phyloP scores from a whole-genome alignment of 2,329 filamentous ascomycete species.

The Penicillium polonicum region DNA sequence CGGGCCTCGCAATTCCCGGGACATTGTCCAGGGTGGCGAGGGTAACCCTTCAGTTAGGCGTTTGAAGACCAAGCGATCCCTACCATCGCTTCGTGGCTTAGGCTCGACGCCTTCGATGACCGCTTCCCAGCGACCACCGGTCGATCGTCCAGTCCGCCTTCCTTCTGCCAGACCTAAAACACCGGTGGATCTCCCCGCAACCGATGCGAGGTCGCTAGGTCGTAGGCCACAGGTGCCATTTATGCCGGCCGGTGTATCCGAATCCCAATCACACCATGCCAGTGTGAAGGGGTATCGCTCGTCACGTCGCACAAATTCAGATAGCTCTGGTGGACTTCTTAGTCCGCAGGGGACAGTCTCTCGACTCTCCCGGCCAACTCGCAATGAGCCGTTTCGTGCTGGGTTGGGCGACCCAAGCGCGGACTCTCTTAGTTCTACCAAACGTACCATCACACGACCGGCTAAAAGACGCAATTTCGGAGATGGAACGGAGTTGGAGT shows the following conservation, averaged over 20 bases:
- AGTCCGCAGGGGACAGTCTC: constrained; percentile 42
- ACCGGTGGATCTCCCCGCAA: constrained; percentile 60
- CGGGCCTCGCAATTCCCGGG: constrained; percentile 42
- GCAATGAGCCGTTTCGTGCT: constrained; percentile 51
- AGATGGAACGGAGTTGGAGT: constrained; percentile 87
- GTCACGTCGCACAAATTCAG: constrained; percentile 80
- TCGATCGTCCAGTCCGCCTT: constrained; percentile 38
- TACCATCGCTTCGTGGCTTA: constrained; percentile 55
- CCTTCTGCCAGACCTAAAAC: constrained; percentile 60
- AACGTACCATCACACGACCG: constrained; percentile 73
- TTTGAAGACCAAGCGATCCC: constrained; percentile 60
- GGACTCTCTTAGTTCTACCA: constrained; percentile 54
- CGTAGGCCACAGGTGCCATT: constrained; percentile 70
- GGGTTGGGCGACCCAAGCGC: constrained; percentile 49
- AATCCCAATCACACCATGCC: constrained; percentile 74
- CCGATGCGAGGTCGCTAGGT: constrained; percentile 42
- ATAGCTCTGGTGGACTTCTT: constrained; percentile 57
- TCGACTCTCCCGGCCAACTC: constrained; percentile 41
- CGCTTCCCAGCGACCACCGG: constrained; percentile 38
- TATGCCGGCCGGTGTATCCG: constrained; percentile 71
- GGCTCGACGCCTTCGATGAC: constrained; percentile 32
- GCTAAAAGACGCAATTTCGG: constrained; percentile 73
- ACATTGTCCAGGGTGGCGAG: constrained; percentile 41
- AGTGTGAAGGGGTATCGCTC: constrained; percentile 67
- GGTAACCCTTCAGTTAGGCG: constrained; percentile 55